Percentiles rank a stretch among this genome's conserved stretches.
Evolutionary conservation across 2,329 filamentous ascomycete species (phyloP).

Genomic region (Colletotrichum euphorbiae): DNA sequence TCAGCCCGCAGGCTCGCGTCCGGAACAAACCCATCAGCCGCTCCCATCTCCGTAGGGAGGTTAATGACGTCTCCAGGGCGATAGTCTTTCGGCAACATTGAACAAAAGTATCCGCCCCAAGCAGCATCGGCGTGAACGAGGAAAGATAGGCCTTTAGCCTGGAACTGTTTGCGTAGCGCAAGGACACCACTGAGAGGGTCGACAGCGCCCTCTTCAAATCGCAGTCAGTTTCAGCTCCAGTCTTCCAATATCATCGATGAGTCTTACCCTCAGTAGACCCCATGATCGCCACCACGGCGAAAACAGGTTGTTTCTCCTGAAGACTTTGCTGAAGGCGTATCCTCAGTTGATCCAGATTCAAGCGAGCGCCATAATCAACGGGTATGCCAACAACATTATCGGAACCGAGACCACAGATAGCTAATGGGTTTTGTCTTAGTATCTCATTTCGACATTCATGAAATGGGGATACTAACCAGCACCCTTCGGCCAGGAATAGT

Average conservation of each 20-base stretch:
- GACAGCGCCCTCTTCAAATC: conserved; percentile 54
- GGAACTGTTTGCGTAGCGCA: conserved; percentile 53
- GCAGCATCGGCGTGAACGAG: conserved; percentile 60
- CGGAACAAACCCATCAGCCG: conserved; percentile 49
- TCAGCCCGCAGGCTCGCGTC: conserved; percentile 49
- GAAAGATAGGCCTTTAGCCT: conserved; percentile 57
- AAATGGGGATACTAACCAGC: conserved; percentile 49
- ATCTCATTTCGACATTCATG: not conserved
- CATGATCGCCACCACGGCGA: conserved; percentile 58
- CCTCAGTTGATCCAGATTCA: conserved; percentile 51
- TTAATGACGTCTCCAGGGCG: conserved; percentile 44
- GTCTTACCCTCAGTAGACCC: conserved; percentile 56
- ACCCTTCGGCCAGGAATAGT: conserved; percentile 63
- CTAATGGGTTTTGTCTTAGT: conserved; percentile 41
- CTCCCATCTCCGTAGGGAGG: conserved; percentile 45
- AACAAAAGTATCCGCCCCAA: conserved; percentile 63
- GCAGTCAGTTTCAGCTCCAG: not conserved
- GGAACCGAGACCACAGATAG: conserved; percentile 58
- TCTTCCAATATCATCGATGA: no score
- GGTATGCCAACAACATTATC: conserved; percentile 54
- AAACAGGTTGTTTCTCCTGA: conserved; percentile 49
- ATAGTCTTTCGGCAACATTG: conserved; percentile 53
- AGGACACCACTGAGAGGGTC: conserved; percentile 55
- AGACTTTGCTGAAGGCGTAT: conserved; percentile 48
- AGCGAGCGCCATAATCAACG: conserved; percentile 53